These are phyloP conservation scores for Pleurotus tuoliensis DNA, from an alignment of 768 basidiomycete genomes.

Conservation along the genomic window DNA sequence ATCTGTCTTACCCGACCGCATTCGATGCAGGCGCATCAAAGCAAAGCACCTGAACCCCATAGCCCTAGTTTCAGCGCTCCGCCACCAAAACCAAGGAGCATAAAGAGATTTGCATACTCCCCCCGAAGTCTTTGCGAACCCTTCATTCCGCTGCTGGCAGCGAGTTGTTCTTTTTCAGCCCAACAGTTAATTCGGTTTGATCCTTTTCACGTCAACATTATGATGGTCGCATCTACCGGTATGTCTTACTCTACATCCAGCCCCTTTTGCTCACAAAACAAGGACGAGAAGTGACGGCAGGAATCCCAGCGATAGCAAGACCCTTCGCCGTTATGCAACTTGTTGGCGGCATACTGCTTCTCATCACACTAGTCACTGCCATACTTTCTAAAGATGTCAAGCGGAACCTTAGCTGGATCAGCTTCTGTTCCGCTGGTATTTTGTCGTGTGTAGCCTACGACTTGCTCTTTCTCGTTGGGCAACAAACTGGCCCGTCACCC, in stretches of 20 bases:
- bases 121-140: background rate
- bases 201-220: too few species aligned
- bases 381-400: constrained; percentile 1
- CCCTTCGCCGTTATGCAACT: background rate
- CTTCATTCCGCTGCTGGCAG: background rate
- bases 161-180: background rate
- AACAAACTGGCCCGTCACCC: constrained; percentile 1
- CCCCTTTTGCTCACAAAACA: too few species aligned
- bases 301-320: background rate
- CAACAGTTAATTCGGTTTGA: too few species aligned
- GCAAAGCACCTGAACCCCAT: background rate
- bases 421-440: background rate
- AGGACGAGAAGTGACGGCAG: background rate
- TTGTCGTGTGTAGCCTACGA: background rate
- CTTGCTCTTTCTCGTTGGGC: constrained; percentile 1
- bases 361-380: background rate
- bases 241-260: too few species aligned
- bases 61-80: background rate
- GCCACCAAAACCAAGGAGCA: too few species aligned
- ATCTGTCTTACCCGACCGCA: background rate
- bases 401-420: background rate
- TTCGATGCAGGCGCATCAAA: background rate
- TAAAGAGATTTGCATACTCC: too few species aligned
- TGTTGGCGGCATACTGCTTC: background rate
- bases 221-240: too few species aligned